Percentiles rank a stretch among this genome's conserved stretches.
These are phyloP conservation scores for Fusarium avenaceum DNA, from an alignment of 2,329 filamentous ascomycete species.

Conservation along the genomic window DNA sequence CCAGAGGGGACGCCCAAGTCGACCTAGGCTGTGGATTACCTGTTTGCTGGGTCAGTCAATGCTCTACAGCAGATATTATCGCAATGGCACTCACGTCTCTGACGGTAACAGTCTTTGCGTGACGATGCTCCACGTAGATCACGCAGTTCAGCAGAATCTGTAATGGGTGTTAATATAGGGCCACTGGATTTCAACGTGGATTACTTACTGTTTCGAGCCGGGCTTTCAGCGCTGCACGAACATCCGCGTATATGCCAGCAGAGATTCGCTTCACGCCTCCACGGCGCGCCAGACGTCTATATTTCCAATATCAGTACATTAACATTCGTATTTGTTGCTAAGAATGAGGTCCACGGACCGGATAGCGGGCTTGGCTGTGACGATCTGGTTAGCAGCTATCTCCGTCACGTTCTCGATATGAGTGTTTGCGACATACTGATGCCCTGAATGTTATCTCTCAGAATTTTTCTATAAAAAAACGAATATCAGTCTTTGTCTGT, in stretches of 20 bases:
- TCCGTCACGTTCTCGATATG: neutral
- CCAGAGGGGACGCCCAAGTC: constrained; percentile 67
- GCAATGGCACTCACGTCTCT: constrained; percentile 65
- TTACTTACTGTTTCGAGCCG: constrained; percentile 63
- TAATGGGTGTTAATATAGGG: constrained; percentile 18
- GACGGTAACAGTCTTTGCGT: constrained; percentile 73
- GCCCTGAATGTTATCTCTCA: constrained; percentile 62
- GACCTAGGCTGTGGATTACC: constrained; percentile 67
- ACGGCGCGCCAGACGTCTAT: constrained; percentile 77
- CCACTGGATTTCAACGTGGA: neutral
- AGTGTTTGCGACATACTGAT: constrained; percentile 61
- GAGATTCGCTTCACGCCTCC: constrained; percentile 84
- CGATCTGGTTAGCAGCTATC: constrained; percentile 11
- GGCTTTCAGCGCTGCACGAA: constrained; percentile 64
- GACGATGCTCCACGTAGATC: constrained; percentile 65
- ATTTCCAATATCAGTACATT: constrained; percentile 17
- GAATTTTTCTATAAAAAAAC: constrained; percentile 58
- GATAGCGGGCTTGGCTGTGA: constrained; percentile 67
- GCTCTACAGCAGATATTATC: neutral
- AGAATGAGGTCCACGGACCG: constrained; percentile 55
- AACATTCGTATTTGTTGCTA: neutral
- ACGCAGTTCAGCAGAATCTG: constrained; percentile 68
- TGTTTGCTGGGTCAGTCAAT: constrained; percentile 48
- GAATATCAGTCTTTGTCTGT: constrained; percentile 3
- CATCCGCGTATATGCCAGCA: constrained; percentile 72